Conservation (phyloP, 176 grass and related monocot species). For the Aegilops umbellulata region DNA sequence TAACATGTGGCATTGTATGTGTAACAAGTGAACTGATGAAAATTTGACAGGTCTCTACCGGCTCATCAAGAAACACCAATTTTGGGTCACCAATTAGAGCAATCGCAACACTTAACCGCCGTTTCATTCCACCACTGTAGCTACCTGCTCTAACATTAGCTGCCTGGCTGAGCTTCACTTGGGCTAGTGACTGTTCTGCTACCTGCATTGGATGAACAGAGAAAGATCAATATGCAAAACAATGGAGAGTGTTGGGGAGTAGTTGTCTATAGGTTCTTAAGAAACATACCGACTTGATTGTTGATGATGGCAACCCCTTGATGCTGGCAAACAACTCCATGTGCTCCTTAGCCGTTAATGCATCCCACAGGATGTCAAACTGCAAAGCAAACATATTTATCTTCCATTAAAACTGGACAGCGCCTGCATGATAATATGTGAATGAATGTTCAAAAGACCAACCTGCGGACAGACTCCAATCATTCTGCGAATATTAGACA, state of each 20-base stretch:
- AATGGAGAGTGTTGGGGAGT: constrained; percentile 6
- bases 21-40: background rate
- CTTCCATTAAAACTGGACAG: constrained; percentile 8
- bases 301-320: constrained; percentile 74
- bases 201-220: constrained; percentile 48
- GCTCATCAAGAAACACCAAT: constrained; percentile 94
- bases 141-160: constrained; percentile 86
- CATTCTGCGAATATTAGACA: constrained; percentile 90
- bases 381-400: constrained; percentile 30
- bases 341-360: constrained; percentile 85
- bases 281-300: constrained; percentile 71
- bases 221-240: constrained; percentile 16
- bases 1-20: constrained; percentile 7
- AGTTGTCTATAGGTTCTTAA: background rate
- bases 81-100: constrained; percentile 92
- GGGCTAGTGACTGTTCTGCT: constrained; percentile 70
- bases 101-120: constrained; percentile 88
- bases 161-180: constrained; percentile 86
- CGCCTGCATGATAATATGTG: background rate
- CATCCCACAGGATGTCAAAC: constrained; percentile 98
- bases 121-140: constrained; percentile 98
- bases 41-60: constrained; percentile 49
- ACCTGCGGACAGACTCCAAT: constrained; percentile 98
- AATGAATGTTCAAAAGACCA: constrained; percentile 19
- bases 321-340: constrained; percentile 91